Conservation (phyloP, 257 asterid species). For the Paulownia fortunei region DNA sequence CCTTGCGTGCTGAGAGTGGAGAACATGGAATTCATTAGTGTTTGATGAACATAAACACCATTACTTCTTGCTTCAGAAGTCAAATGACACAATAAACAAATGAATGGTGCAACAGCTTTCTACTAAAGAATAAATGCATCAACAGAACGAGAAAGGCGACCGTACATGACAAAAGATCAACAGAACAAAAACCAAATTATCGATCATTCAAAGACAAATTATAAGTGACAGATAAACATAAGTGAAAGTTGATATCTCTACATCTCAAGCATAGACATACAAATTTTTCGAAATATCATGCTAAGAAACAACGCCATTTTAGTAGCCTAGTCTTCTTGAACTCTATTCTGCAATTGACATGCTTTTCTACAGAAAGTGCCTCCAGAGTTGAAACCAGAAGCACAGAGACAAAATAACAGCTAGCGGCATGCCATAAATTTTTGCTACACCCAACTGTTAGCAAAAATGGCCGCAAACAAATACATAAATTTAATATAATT, state of each 20-base stretch:
- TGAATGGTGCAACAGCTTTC: not conserved
- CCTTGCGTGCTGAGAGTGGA: constrained; percentile 57
- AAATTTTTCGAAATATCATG: not conserved
- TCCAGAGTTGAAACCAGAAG: not conserved
- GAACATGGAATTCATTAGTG: constrained; percentile 5
- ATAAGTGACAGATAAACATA: not conserved
- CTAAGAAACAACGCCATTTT: not conserved
- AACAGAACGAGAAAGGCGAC: not conserved
- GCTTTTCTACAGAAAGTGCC: not conserved
- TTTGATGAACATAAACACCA: constrained; percentile 7
- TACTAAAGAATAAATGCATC: not conserved
- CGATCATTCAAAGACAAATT: not conserved
- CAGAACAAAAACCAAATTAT: not conserved
- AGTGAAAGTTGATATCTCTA: not conserved
- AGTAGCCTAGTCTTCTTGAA: not conserved
- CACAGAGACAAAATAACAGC: not conserved
- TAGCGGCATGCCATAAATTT: not conserved
- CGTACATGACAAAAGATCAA: constrained; percentile 2
- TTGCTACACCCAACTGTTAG: not conserved
- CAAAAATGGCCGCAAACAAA: not conserved
- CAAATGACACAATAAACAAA: constrained; percentile 1
- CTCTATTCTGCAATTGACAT: not conserved
- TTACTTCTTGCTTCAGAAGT: not conserved
- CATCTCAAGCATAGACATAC: constrained; percentile 4
- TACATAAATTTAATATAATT: not conserved